Base-by-base conservation (phyloP, 2,329 filamentous ascomycete species). In the Fusarium staphyleae region DNA sequence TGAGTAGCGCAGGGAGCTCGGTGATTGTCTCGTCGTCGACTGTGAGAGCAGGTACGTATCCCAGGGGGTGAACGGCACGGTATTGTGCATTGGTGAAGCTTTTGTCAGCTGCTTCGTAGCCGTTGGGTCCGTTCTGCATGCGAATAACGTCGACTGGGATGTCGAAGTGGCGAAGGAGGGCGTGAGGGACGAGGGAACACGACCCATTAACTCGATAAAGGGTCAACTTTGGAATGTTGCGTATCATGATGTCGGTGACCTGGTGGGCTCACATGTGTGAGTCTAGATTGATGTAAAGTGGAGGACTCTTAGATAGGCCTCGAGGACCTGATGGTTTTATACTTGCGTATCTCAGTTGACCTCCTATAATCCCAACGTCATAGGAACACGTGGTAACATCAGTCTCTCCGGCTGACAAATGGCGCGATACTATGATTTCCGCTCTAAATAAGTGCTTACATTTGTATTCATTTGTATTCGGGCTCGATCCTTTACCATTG, bases 1-100 rank as follows among this genome's bases (percentile, higher is more conserved):
- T 69, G 1, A 74, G 41, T 4, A 75, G 52, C 3, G 72, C 73
- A 0, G 67, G 65, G 43, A 69, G 57, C 43, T 75, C 74, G 2
- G 70, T 73, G 32, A 75, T 63, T 34, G 68, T 28, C 12, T 67
- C 57, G 8, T 55, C 51, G n/a, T 67, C 65, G 19, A 73, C 57
- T 4, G 46, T 36, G 14, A 76, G 58, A 1, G 62, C 66, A 1
- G 74, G 72, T 0, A 75, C 71, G 11, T 64, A 69, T 14, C 68
- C 71, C 4, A 44, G 50, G 0, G 65, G 70, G 42, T 75, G 65
- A 36, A 75, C 59, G 2, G 55, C 42, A 5, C 59, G 56, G 48
- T 74, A 75, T 1, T 70, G 60, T 0, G 53, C 62, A 9, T 65
- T 57, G 0, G 61, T 60, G n/a, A 75, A 52, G 45, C 60, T 71